phyloP scores from a whole-genome alignment of 2,329 filamentous ascomycete genomes.

The Simplicillium aogashimaense region DNA sequence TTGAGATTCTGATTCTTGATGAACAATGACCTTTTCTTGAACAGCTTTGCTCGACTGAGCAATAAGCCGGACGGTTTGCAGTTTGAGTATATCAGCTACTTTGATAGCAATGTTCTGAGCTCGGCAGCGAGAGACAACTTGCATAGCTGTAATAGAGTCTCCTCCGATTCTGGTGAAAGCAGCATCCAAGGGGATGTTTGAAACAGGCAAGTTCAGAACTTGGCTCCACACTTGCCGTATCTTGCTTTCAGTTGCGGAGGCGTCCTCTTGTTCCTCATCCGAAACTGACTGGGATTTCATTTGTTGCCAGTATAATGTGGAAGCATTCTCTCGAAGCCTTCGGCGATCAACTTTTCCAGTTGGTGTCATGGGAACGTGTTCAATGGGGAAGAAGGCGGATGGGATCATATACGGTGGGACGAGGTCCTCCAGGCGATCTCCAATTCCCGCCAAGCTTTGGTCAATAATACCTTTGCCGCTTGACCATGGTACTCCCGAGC shows the following conservation, averaged over 20 bases:
- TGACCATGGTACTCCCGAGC: background rate
- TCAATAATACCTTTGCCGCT: too few relatives aligned
- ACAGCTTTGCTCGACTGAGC: background rate
- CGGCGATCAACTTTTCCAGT: background rate
- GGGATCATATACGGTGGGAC: slow-evolving; percentile 4
- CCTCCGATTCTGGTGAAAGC: slow-evolving; percentile 3
- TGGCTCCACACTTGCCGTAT: background rate
- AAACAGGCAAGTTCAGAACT: background rate
- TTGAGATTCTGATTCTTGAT: background rate
- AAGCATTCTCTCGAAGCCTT: background rate
- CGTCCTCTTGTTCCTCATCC: background rate
- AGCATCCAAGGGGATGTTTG: background rate
- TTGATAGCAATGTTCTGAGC: background rate
- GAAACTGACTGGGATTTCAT: too few relatives aligned
- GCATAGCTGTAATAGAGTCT: slow-evolving; percentile 5
- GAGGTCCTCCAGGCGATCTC: background rate
- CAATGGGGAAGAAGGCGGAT: background rate
- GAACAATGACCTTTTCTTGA: background rate
- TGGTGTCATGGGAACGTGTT: background rate
- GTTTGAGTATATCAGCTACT: slow-evolving; percentile 1
- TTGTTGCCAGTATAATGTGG: background rate
- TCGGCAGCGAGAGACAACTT: slow-evolving; percentile 1
- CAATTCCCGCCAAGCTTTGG: background rate
- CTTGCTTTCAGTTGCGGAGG: background rate
- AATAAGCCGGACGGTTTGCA: background rate